These are phyloP conservation scores for Astraeus odoratus DNA, from an alignment of 768 basidiomycete species.

Conservation along the genomic window DNA sequence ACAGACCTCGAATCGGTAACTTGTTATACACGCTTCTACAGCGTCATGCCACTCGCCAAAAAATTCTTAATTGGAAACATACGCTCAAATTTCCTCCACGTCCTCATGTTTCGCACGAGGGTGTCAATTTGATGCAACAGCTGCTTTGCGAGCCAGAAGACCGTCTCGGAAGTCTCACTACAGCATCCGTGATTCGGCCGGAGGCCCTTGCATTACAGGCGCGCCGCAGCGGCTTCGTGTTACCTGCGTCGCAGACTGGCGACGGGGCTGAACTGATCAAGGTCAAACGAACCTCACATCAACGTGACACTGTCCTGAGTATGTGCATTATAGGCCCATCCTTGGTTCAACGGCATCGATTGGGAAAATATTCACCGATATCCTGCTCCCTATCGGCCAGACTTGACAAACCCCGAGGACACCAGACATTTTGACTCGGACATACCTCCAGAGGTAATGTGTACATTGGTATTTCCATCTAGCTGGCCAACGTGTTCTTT, in stretches of 20 bases:
- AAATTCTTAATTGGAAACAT: slow-evolving; percentile 94
- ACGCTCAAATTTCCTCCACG: slow-evolving; percentile 80
- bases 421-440: slow-evolving; percentile 94
- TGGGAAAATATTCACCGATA: slow-evolving; percentile 82
- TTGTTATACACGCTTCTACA: slow-evolving; percentile 25
- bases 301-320: slow-evolving; percentile 14
- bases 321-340: slow-evolving; percentile 51
- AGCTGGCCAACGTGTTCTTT: slow-evolving; percentile 24
- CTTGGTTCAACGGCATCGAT: slow-evolving; percentile 89
- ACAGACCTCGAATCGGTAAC: slow-evolving; percentile 13
- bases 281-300: slow-evolving; percentile 35
- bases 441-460: slow-evolving; percentile 79
- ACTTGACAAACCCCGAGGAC: slow-evolving; percentile 75
- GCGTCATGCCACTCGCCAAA: slow-evolving; percentile 93
- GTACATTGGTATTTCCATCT: slow-evolving; percentile 16
- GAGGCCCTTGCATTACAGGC: slow-evolving; percentile 72
- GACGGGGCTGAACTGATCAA: slow-evolving; percentile 93
- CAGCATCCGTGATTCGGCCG: slow-evolving; percentile 62
- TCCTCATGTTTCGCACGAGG: slow-evolving; percentile 82
- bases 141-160: slow-evolving; percentile 95
- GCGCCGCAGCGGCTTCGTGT: slow-evolving; percentile 63
- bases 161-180: slow-evolving; percentile 73
- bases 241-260: slow-evolving; percentile 45
- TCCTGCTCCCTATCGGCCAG: slow-evolving; percentile 84
- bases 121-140: slow-evolving; percentile 79